Conservation (phyloP, 768 basidiomycete genomes). For the Peribolospora kevripleyi region DNA sequence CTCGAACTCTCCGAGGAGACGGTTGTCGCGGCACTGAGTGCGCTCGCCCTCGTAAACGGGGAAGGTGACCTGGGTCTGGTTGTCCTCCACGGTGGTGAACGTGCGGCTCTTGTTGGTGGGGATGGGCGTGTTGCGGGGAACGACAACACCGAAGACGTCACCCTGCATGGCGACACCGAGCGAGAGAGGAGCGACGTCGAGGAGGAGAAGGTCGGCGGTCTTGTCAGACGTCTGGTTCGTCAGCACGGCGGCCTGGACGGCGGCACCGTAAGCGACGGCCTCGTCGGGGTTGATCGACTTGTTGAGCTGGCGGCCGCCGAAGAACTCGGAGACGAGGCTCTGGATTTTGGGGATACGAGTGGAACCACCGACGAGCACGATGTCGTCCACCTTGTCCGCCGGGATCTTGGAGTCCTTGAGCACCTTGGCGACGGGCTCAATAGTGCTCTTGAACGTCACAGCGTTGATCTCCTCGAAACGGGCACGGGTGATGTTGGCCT, state of each 20-base stretch:
- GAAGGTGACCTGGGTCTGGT: conserved; percentile 95
- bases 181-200: conserved; percentile 93
- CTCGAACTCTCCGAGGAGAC: conserved; percentile 97
- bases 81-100: conserved; percentile 99
- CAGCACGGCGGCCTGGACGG: conserved; percentile 96
- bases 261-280: conserved; percentile 98
- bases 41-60: conserved; percentile 99
- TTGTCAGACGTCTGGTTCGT: conserved; percentile 97
- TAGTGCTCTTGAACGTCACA: conserved; percentile 74
- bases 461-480: conserved; percentile 99
- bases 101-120: conserved; percentile 97
- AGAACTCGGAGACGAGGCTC: conserved; percentile 92
- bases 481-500: conserved; percentile 93
- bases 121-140: conserved; percentile 97
- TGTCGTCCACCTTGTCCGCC: conserved; percentile 55
- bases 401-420: conserved; percentile 97
- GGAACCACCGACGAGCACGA: conserved; percentile 97
- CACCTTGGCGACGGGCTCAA: conserved; percentile 97
- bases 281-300: conserved; percentile 99
- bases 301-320: conserved; percentile 91
- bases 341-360: conserved; percentile 99
- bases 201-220: conserved; percentile 90
- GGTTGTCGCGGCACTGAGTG: conserved; percentile 97
- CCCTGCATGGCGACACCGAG: conserved; percentile 99
- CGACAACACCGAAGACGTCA: conserved; percentile 97